A percentile compares a stretch with the other conserved stretches of the same genome.
phyloP scores from a whole-genome alignment of 192 early-diverging fungal species.

The Chytriomyces sp. region DNA sequence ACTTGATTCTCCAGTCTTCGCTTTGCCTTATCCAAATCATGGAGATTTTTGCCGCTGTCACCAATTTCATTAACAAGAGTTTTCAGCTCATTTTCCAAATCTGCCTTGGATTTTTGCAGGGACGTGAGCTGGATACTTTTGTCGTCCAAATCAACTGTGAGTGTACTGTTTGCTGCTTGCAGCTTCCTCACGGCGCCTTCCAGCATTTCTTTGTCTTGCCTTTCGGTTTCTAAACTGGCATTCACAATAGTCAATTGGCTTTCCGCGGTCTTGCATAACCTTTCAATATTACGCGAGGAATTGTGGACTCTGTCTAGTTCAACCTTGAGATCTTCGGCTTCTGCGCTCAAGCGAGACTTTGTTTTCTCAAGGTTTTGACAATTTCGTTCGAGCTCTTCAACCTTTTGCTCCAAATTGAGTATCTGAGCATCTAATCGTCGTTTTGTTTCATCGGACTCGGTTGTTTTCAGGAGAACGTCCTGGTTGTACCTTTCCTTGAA shows the following conservation, averaged over 20 bases:
- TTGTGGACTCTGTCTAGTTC: constrained; percentile 79
- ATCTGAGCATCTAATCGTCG: constrained; percentile 63
- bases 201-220: constrained; percentile 57
- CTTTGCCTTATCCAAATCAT: constrained; percentile 71
- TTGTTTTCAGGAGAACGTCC: constrained; percentile 55
- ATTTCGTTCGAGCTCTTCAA: constrained; percentile 62
- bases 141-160: constrained; percentile 64
- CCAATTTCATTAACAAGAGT: constrained; percentile 73
- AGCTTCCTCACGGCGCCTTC: constrained; percentile 65
- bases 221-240: constrained; percentile 59
- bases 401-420: constrained; percentile 64
- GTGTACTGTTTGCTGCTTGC: constrained; percentile 56
- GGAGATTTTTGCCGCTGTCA: constrained; percentile 73
- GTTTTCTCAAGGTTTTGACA: constrained; percentile 71
- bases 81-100: constrained; percentile 69
- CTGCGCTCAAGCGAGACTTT: constrained; percentile 62
- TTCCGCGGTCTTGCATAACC: constrained; percentile 61
- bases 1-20: constrained; percentile 63
- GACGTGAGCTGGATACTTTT: constrained; percentile 51
- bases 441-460: constrained; percentile 60
- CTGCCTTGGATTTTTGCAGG: constrained; percentile 64
- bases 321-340: constrained; percentile 75
- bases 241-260: constrained; percentile 56
- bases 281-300: constrained; percentile 65
- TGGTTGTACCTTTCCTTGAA: constrained; percentile 65